Evolutionary conservation across 2,329 filamentous ascomycete genomes (phyloP), one percentile per base, ranked within the genome.

Genomic region (Epichloe coenophiala): DNA sequence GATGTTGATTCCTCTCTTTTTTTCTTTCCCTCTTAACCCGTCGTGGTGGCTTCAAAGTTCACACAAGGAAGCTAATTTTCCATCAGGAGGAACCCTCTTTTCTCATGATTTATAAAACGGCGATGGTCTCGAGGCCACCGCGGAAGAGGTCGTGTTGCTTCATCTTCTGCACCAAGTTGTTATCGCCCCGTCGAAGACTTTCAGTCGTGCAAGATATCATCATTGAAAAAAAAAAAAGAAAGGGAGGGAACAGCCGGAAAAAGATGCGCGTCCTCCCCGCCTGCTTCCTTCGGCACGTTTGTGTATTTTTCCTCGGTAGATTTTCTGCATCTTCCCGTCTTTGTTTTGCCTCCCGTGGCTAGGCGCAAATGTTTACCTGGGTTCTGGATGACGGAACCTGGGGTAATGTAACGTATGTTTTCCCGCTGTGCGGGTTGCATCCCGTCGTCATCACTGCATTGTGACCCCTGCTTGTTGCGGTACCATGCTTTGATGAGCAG

Each of bases 261-360:
- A 9, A 31, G 27, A 31, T 31, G 8, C 17, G 17, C 36, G 23
- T 39, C 35, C 17, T 36, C 5, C 33, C n/a, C 17, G 33, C 15
- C 42, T n/a, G 12, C 27, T 31, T 31, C 17, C 39, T 44, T 38
- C 40, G 15, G 33, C 47, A 36, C 23, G 31, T 49, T n/a, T 38
- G 23, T 36, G 12, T 38, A 13, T 23, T 44, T 12, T 31, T 38
- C 8, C 13, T 31, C 17, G 33, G 27, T 12, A 40, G 21, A 31
- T 49, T 38, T n/a, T 21, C 47, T 49, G 40, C 40, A 38, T 36
- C 47, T 44, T 43, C 47, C 40, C 40, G 47, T 37, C 40, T n/a
- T 37, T 36, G 13, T 27, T 43, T 27, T 42, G 12, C 27, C 31
- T 49, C 19, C 19, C 39, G 31, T 49, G 40, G 33, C 9, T 31